These are phyloP conservation scores for Colletotrichum lupini DNA, from an alignment of 2,329 filamentous ascomycete genomes.

Conservation along the genomic window DNA sequence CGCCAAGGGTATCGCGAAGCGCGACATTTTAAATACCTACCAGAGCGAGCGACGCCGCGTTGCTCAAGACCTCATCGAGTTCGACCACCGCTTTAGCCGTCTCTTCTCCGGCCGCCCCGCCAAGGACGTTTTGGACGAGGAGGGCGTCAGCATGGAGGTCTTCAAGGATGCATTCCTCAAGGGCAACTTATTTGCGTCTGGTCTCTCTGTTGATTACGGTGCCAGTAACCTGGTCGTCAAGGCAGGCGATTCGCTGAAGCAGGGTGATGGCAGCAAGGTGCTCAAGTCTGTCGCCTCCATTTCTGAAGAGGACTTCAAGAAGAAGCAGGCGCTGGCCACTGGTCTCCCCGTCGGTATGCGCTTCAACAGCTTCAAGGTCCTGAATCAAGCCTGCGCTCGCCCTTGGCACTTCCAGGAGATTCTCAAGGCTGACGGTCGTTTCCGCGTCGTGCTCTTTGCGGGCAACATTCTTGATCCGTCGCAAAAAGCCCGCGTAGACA, in stretches of 20 bases:
- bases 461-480: conserved; percentile 61
- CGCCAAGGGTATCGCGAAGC: conserved; percentile 54
- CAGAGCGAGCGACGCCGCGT: conserved; percentile 65
- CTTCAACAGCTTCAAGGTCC: conserved; percentile 67
- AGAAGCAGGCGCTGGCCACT: conserved; percentile 49
- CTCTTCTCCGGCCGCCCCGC: conserved; percentile 68
- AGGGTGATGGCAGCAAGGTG: conserved; percentile 59
- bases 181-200: conserved; percentile 67
- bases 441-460: conserved; percentile 70
- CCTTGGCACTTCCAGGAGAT: conserved; percentile 70
- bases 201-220: conserved; percentile 65
- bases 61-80: conserved; percentile 68
- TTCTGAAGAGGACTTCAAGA: conserved; percentile 39
- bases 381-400: conserved; percentile 66
- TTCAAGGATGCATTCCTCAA: conserved; percentile 72
- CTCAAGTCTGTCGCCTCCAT: conserved; percentile 40
- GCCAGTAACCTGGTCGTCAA: conserved; percentile 67
- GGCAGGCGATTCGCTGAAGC: conserved; percentile 51
- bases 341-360: conserved; percentile 65
- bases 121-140: conserved; percentile 68
- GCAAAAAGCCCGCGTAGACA: conserved; percentile 57
- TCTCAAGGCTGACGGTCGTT: conserved; percentile 67
- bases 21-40: conserved; percentile 60
- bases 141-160: conserved; percentile 70
- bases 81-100: conserved; percentile 67